Percentiles rank a stretch among this genome's conserved stretches.
phyloP scores from a whole-genome alignment of 2,329 filamentous ascomycete species.

The Orbilia javanica region DNA sequence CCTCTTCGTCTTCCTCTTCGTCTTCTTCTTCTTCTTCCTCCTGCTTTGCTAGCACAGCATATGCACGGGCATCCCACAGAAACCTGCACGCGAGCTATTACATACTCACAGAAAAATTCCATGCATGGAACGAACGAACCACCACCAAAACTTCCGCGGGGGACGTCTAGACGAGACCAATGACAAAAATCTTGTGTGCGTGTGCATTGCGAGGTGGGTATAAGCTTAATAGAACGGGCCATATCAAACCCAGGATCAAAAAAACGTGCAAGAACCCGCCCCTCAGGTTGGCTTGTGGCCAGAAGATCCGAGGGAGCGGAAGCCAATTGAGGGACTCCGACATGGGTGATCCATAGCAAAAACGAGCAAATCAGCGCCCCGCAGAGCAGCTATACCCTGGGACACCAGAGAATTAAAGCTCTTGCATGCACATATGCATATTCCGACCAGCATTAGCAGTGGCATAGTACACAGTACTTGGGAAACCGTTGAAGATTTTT shows the following conservation, averaged over 20 bases:
- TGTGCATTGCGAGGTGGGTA: constrained; percentile 16
- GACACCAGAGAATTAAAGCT: constrained; percentile 25
- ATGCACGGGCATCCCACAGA: constrained; percentile 21
- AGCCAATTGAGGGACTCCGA: constrained; percentile 43
- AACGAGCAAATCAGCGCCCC: constrained; percentile 54
- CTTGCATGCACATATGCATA: constrained; percentile 31
- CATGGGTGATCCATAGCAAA: constrained; percentile 35
- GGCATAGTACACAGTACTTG: background rate
- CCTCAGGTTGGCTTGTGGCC: constrained; percentile 52
- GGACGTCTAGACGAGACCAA: background rate
- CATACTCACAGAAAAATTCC: constrained; percentile 16
- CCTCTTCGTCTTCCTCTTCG: background rate
- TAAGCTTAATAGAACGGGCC: constrained; percentile 47
- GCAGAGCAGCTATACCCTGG: constrained; percentile 20
- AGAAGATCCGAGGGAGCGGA: constrained; percentile 49
- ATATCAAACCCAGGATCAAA: constrained; percentile 37
- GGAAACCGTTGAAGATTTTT: constrained; percentile 28
- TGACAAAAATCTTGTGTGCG: constrained; percentile 1
- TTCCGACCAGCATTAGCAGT: constrained; percentile 24
- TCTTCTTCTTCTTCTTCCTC: background rate
- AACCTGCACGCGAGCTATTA: constrained; percentile 44
- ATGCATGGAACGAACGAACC: constrained; percentile 32
- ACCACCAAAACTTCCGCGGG: constrained; percentile 32
- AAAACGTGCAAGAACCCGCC: constrained; percentile 57
- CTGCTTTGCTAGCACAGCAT: constrained; percentile 7